Evolutionary conservation across 331 rosid genomes (phyloP), one percentile per base, ranked within the genome.

Genomic region (Spiraea crenata): DNA sequence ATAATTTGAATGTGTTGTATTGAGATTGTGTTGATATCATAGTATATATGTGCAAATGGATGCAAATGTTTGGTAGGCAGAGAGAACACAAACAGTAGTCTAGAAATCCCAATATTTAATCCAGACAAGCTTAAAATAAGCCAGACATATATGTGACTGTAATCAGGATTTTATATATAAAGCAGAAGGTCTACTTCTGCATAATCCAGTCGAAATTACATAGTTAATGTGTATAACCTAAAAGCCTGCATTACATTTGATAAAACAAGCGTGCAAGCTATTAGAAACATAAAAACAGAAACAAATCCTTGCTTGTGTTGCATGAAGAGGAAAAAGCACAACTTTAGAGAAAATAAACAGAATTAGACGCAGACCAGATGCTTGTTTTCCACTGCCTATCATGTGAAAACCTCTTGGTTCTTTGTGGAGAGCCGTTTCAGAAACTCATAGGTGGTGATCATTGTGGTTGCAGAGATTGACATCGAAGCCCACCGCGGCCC

Each of bases 401-500:
- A 74, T 34, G 89, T 81, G 57, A 84, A 81, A 70, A 80, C 87
- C 73, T 81, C 92, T 67, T 81, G 91, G 73, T 59, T 84, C 85
- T 89, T 92, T 0, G 97, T 77, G 14, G 97, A 92, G 39, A 92
- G 80, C 60, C 97, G 88, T 65, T 92, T 92, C 61, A 92, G 88
- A 42, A 92, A 83, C 87, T 92, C 97, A 57, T 92, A 92, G 55
- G 97, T 89, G 50, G 97, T 92, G 88, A 92, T 92, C 96, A 92
- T 92, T 51, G 96, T 92, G 9, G 98, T 92, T 35, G 98, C 96
- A 71, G 96, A 92, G 82, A 92, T 72, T 3, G 97, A 89, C 96
- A 89, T 89, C 8, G 96, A 87, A 42, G 93, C 93, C 84, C 97
- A 92, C 11, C 96, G 77, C 8, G 92, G 96, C 74, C 93, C 97